Percentiles rank a stretch among this genome's conserved stretches.
Evolutionary conservation across 148 eudicot species (phyloP).

Genomic region (Cornus suecica): DNA sequence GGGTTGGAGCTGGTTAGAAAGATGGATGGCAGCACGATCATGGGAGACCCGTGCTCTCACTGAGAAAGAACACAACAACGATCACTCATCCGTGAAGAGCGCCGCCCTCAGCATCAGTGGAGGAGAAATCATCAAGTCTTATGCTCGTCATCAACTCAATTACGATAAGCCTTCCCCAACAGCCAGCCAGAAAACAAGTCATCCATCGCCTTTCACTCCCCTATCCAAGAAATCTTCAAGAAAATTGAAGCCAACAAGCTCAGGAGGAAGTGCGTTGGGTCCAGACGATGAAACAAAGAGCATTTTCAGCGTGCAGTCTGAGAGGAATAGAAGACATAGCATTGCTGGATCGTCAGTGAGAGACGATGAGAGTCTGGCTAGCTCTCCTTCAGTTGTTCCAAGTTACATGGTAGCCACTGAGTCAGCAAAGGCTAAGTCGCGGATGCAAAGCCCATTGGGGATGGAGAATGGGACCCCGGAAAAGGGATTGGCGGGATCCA

Average conservation of each 20-base stretch:
- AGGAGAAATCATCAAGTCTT: constrained; percentile 49
- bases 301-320: constrained; percentile 50
- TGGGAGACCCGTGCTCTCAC: constrained; percentile 45
- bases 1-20: constrained; percentile 99
- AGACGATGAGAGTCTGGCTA: constrained; percentile 68
- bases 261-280: constrained; percentile 35
- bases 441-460: constrained; percentile 41
- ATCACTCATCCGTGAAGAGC: constrained; percentile 25
- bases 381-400: constrained; percentile 64
- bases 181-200: constrained; percentile 26
- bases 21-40: constrained; percentile 74
- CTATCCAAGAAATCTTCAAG: constrained; percentile 30
- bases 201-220: constrained; percentile 38
- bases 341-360: constrained; percentile 53
- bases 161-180: constrained; percentile 31
- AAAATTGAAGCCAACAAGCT: constrained; percentile 51
- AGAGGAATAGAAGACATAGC: constrained; percentile 58
- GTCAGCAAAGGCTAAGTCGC: constrained; percentile 68
- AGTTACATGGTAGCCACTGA: constrained; percentile 83
- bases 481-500: constrained; percentile 37
- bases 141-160: constrained; percentile 51
- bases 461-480: constrained; percentile 47
- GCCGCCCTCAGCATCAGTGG: constrained; percentile 19
- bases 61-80: constrained; percentile 41
- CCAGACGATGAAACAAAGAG: constrained; percentile 56